Evolutionary conservation across 2,329 filamentous ascomycete species (phyloP).

Genomic region (Sordariomycetes sp.): DNA sequence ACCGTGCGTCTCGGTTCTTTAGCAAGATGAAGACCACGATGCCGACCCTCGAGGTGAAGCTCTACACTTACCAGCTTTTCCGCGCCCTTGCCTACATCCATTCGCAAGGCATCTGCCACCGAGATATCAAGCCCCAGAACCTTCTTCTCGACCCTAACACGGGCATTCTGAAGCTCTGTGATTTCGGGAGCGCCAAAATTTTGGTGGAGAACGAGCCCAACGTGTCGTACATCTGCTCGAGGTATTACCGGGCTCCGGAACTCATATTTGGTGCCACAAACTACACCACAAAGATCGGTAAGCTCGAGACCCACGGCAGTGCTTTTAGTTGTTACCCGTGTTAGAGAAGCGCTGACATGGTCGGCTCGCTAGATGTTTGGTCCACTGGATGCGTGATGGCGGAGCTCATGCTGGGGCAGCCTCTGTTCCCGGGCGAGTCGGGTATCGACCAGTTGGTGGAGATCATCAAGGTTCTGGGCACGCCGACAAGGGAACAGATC

Average conservation of each 20-base stretch:
- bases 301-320: conserved; percentile 17
- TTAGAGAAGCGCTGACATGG: background rate
- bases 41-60: conserved; percentile 96
- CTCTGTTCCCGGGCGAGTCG: conserved; percentile 93
- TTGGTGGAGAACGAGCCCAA: conserved; percentile 97
- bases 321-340: background rate
- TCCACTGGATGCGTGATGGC: conserved; percentile 99
- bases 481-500: conserved; percentile 93
- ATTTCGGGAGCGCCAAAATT: conserved; percentile 98
- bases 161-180: conserved; percentile 90
- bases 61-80: conserved; percentile 99
- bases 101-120: conserved; percentile 96
- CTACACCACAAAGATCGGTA: conserved; percentile 99
- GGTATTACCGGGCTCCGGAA: conserved; percentile 96
- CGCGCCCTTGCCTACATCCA: conserved; percentile 97
- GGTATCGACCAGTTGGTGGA: conserved; percentile 97
- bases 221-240: conserved; percentile 98
- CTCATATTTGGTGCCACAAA: conserved; percentile 98
- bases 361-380: conserved; percentile 74
- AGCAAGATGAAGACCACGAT: conserved; percentile 99
- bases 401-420: conserved; percentile 96
- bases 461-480: conserved; percentile 98
- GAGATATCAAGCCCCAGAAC: conserved; percentile 99
- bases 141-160: conserved; percentile 83
- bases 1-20: conserved; percentile 95